Evolutionary conservation across 306 rosid species (phyloP).

Genomic region (Geum urbanum): DNA sequence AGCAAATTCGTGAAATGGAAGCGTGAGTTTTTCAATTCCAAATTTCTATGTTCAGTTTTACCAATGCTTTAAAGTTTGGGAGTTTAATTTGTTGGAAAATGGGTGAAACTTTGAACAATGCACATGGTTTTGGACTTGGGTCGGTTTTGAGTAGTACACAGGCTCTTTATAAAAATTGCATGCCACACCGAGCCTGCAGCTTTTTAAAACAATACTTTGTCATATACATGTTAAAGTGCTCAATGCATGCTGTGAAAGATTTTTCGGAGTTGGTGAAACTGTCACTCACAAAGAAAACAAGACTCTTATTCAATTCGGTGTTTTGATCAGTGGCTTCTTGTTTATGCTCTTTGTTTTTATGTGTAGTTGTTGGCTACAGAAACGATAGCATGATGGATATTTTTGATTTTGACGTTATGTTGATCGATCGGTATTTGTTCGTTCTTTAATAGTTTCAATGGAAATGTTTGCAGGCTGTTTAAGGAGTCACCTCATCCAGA

Average conservation of each 20-base stretch:
- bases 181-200: slow-evolving; percentile 21
- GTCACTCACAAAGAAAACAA: slow-evolving; percentile 15
- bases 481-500: slow-evolving; percentile 98
- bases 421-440: neutral
- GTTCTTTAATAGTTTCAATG: neutral
- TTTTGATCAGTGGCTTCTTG: slow-evolving; percentile 17
- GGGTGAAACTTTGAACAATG: neutral
- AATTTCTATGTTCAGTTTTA: neutral
- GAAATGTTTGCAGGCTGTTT: slow-evolving; percentile 56
- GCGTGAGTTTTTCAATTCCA: slow-evolving; percentile 36
- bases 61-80: neutral
- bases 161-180: slow-evolving; percentile 9
- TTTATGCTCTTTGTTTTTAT: slow-evolving; percentile 28
- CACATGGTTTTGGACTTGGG: slow-evolving; percentile 16
- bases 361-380: neutral
- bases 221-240: slow-evolving; percentile 22
- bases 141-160: neutral
- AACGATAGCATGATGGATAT: neutral
- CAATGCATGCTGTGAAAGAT: slow-evolving; percentile 6
- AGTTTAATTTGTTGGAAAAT: neutral
- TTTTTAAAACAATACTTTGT: neutral
- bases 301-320: neutral
- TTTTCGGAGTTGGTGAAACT: slow-evolving; percentile 23
- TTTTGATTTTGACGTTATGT: neutral
- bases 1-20: slow-evolving; percentile 97